These are phyloP conservation scores for Colletotrichum lindemuthianum DNA, from an alignment of 2,329 filamentous ascomycete genomes.

Conservation along the genomic window DNA sequence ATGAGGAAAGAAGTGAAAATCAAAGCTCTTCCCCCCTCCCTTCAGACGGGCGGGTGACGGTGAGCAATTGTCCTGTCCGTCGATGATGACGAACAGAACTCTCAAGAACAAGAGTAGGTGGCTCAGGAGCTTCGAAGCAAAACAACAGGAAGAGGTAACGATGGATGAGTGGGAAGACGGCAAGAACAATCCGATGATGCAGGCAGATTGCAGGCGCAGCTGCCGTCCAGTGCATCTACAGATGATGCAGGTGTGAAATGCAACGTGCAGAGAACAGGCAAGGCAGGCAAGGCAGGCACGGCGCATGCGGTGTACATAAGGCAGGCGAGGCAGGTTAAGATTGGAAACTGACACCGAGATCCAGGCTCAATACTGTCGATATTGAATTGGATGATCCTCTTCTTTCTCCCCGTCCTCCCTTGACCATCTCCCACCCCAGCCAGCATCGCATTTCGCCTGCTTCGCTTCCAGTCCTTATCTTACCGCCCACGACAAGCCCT, in stretches of 20 bases:
- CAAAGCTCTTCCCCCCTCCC: too few species aligned
- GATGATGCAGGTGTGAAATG: not conserved
- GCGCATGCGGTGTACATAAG: not conserved
- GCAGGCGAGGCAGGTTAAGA: not conserved
- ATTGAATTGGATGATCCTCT: constrained; percentile 23
- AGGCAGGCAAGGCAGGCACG: constrained; percentile 1
- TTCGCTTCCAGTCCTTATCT: not conserved
- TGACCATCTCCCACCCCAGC: not conserved
- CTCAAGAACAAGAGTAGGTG: too few species aligned
- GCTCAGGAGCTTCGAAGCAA: not conserved
- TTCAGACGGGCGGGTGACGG: too few species aligned
- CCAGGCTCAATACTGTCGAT: constrained; percentile 1
- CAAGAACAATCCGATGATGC: not conserved
- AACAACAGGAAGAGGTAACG: not conserved
- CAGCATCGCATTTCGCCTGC: not conserved
- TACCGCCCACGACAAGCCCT: not conserved
- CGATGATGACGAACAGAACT: too few species aligned
- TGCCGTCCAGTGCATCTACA: constrained; percentile 3
- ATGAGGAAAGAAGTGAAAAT: not conserved
- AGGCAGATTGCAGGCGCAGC: constrained; percentile 23
- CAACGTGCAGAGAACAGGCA: not conserved
- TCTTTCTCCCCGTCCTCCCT: constrained; percentile 1
- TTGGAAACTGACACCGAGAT: not conserved
- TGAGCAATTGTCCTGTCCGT: too few species aligned
- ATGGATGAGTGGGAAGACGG: constrained; percentile 17